Base-by-base conservation (phyloP, 306 rosid species). In the Fragaria vesca region DNA sequence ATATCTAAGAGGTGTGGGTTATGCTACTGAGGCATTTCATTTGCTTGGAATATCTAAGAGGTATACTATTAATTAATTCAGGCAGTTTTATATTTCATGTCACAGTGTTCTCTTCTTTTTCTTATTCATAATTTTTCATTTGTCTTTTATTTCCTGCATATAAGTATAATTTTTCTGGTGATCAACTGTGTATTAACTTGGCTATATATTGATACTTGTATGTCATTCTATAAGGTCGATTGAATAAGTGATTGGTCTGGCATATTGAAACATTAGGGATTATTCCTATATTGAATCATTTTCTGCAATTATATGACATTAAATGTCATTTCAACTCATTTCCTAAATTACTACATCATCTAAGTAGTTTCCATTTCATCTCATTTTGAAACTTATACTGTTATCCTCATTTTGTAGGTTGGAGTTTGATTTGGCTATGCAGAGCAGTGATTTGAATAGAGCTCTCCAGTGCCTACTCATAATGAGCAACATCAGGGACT, bases 341-440 rank as follows among this genome's bases (percentile, higher is more conserved):
- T 8, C 60, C 62, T 55, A 30, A 51, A 32, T 51, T 20, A 20
- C 21, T 20, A 20, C 21, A 24, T 3, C 68, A 57, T 55, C 6
- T 38, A 73, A 21, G 38, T 24, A 38, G 52, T 24, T 57, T 60
- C 55, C 11, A 1, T 58, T 57, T 57, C 47, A 60, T 61, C 60
- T 61, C 60, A 61, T 12, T 75, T 75, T 60, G 66, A 70, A 55
- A 38, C 15, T 12, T 50, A 62, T 55, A 65, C 65, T 18, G 7
- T 8, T 58, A 8, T 79, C 17, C 46, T 24, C 24, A 15, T 78
- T 84, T 73, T 77, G 83, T 85, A 93, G 99, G 86, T 86, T 93
- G 88, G 99, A 95, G 85, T 95, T 93, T 86, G 99, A 95, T 90
- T 89, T 95, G 87, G 96, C 99, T 71, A 87, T 95, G 97, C 93